These are phyloP conservation scores for Boletus rex-veris DNA, from an alignment of 768 basidiomycete genomes.

Conservation along the genomic window DNA sequence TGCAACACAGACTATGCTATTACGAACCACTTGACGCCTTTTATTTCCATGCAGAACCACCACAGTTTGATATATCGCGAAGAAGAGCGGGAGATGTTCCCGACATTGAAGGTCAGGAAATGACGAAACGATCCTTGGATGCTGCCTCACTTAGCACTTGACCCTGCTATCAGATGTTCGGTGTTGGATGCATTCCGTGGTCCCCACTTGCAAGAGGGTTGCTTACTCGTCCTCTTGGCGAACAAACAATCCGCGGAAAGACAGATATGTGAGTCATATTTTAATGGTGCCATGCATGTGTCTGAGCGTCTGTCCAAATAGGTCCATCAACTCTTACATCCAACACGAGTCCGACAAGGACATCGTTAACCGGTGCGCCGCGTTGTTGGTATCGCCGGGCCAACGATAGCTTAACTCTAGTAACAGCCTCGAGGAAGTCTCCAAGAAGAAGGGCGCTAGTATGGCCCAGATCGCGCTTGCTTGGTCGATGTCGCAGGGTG, in stretches of 20 bases:
- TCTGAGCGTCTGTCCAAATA: neutral
- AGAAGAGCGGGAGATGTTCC: no score
- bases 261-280: neutral
- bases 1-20: no score
- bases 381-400: neutral
- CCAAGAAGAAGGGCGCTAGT: neutral
- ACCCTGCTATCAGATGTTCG: neutral
- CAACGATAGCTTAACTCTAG: neutral
- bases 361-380: conserved; percentile 5
- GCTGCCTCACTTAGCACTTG: neutral
- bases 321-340: conserved; percentile 3
- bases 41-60: no score
- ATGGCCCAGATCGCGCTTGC: no score
- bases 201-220: no score
- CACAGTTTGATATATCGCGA: no score
- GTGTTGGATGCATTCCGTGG: no score
- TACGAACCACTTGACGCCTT: no score
- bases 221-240: no score
- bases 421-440: conserved; percentile 7
- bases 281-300: neutral
- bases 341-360: conserved; percentile 11
- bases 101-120: no score
- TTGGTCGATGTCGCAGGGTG: conserved; percentile 5
- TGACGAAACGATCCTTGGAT: neutral
- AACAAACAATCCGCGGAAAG: no score